A percentile compares a stretch with the other conserved stretches of the same genome.
These are phyloP conservation scores for Cryptosporidium xiaoi DNA, from an alignment of 169 alveolate species.

Conservation along the genomic window DNA sequence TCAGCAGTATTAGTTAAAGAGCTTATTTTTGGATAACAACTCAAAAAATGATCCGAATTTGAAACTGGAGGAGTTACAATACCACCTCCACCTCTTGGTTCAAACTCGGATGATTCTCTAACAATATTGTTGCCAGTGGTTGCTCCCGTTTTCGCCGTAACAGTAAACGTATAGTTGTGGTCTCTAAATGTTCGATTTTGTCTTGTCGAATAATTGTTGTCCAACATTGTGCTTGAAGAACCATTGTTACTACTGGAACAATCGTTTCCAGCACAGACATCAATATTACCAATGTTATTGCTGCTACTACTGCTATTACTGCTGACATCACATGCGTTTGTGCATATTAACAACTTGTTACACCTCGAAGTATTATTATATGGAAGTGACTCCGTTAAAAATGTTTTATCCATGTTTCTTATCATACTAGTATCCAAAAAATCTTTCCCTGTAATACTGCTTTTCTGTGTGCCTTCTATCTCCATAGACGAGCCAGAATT, in stretches of 20 bases:
- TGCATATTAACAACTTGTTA: too few relatives aligned
- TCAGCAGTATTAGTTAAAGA: background rate
- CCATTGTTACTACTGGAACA: background rate
- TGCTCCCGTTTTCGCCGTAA: too few relatives aligned
- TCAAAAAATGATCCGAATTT: constrained; percentile 29
- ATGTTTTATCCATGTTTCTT: too few relatives aligned
- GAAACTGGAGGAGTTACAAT: constrained; percentile 28
- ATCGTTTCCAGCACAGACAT: background rate
- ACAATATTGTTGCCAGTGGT: background rate
- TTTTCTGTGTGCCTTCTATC: too few relatives aligned
- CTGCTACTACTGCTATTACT: background rate
- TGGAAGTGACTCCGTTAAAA: too few relatives aligned
- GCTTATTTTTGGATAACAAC: constrained; percentile 7
- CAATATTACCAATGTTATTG: background rate
- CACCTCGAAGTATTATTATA: too few relatives aligned
- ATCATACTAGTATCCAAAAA: too few relatives aligned
- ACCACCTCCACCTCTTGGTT: constrained; percentile 32
- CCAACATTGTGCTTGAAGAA: background rate
- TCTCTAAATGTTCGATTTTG: too few relatives aligned
- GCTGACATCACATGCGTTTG: background rate
- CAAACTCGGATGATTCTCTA: background rate
- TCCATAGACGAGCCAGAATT: too few relatives aligned
- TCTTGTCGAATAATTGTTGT: too few relatives aligned
- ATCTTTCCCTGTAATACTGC: too few relatives aligned
- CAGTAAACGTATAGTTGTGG: too few relatives aligned